phyloP scores from a whole-genome alignment of 805 yeast species.

The Candida insectalens region DNA sequence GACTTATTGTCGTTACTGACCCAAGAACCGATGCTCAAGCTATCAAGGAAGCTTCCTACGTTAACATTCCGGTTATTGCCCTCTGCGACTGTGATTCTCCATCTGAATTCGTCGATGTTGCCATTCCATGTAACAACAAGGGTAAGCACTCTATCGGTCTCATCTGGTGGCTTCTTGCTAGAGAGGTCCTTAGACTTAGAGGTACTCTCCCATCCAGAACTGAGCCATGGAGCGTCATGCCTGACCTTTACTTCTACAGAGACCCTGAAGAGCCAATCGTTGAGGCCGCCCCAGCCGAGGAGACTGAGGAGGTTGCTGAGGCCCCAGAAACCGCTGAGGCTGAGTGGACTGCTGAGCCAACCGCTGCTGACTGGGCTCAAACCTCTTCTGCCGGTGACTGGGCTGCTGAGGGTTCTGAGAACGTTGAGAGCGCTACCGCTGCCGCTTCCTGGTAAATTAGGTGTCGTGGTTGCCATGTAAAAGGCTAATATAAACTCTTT shows the following conservation, averaged over 20 bases:
- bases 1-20: slow-evolving; percentile 97
- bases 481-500: neutral
- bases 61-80: slow-evolving; percentile 99
- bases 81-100: slow-evolving; percentile 98
- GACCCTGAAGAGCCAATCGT: slow-evolving; percentile 99
- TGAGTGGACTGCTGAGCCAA: slow-evolving; percentile 52
- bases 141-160: slow-evolving; percentile 99
- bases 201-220: slow-evolving; percentile 95
- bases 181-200: slow-evolving; percentile 99
- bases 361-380: slow-evolving; percentile 73
- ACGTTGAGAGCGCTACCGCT: slow-evolving; percentile 15
- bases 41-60: slow-evolving; percentile 99
- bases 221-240: slow-evolving; percentile 98
- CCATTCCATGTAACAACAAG: slow-evolving; percentile 99
- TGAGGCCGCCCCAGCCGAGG: slow-evolving; percentile 54
- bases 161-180: slow-evolving; percentile 98
- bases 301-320: slow-evolving; percentile 58
- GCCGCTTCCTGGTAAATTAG: slow-evolving; percentile 25
- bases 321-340: slow-evolving; percentile 38
- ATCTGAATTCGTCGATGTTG: slow-evolving; percentile 97
- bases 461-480: no score
- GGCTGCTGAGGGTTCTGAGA: slow-evolving; percentile 53
- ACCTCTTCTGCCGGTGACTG: slow-evolving; percentile 35
- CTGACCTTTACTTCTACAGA: slow-evolving; percentile 99
- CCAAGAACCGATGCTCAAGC: slow-evolving; percentile 99